Evolutionary conservation across 2,329 filamentous ascomycete genomes (phyloP), one percentile per base, ranked within the genome.

Genomic region (Diaporthe sp.): DNA sequence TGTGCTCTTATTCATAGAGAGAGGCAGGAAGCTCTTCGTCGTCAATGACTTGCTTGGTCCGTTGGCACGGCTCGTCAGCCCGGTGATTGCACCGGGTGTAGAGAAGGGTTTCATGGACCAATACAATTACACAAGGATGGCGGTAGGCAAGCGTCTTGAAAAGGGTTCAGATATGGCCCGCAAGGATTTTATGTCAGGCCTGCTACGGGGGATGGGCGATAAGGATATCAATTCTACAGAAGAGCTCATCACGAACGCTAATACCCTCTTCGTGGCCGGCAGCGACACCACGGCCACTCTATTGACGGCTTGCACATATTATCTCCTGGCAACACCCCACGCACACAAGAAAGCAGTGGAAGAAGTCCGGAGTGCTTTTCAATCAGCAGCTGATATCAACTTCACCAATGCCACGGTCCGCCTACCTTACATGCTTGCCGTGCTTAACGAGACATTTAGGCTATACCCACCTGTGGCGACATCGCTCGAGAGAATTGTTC

Each of bases 401-500:
- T 76, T 73, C 39, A 66, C 72, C 44, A 77, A 77, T 17, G 73
- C 77, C 25, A 72, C 78, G 6, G 69, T 44, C 25, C 70, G 58
- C 35, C 66, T 75, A 19, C 56, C 71, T 6, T 75, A 74, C 51
- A 42, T 75, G 25, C 58, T 74, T 35, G 71, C 71, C 25, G 74
- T 75, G 37, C 70, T 75, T 59, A 73, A 75, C 37, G 74, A 75
- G 66, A 42, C 71, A n/a, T 56, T 73, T 51, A 72, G 74, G 8
- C 78, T 80, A 65, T 78, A 75, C 53, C 75, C 75, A 0, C 65
- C 74, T 10, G 51, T 74, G 17, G 42, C 68, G 37, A 47, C 65
- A 27, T 32, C 66, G 25, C 15, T 73, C 44, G 70, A 66, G 56
- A 56, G 70, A 27, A 53, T 75, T 12, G 77, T 78, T 7, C 73